Conservation (phyloP, 2,329 filamentous ascomycete genomes). For the Akanthomyces uredinophilus region DNA sequence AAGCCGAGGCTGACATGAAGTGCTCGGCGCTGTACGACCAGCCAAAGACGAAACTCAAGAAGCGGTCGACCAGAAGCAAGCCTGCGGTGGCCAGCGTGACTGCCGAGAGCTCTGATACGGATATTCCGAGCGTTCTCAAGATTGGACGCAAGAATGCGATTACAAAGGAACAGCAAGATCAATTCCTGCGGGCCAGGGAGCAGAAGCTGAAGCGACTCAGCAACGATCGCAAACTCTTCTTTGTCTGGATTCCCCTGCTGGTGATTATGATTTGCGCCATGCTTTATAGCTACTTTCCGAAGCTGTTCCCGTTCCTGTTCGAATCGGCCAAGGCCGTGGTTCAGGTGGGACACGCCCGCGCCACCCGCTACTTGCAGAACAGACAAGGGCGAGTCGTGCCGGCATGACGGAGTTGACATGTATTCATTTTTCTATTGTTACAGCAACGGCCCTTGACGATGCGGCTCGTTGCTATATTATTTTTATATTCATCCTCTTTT, state of each 20-base stretch:
- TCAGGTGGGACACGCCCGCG: slow-evolving; percentile 23
- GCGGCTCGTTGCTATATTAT: neutral
- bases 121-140: slow-evolving; percentile 43
- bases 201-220: slow-evolving; percentile 59
- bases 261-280: slow-evolving; percentile 44
- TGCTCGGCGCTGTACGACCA: slow-evolving; percentile 50
- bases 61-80: slow-evolving; percentile 29
- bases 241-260: slow-evolving; percentile 57
- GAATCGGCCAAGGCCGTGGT: slow-evolving; percentile 29
- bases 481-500: neutral
- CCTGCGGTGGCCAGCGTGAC: neutral
- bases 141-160: slow-evolving; percentile 60
- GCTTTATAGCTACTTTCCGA: slow-evolving; percentile 47
- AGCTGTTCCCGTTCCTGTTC: slow-evolving; percentile 35
- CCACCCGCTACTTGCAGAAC: slow-evolving; percentile 23
- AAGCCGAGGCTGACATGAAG: slow-evolving; percentile 55
- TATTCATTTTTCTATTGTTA: neutral
- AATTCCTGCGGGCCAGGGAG: slow-evolving; percentile 55
- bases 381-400: slow-evolving; percentile 24
- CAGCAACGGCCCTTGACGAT: neutral
- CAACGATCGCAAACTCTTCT: slow-evolving; percentile 61
- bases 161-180: slow-evolving; percentile 60
- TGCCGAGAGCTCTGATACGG: slow-evolving; percentile 21
- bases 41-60: slow-evolving; percentile 16
- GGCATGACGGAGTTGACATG: slow-evolving; percentile 18